phyloP scores from a whole-genome alignment of 805 yeast species.

The Kurtzmaniella fragi region DNA sequence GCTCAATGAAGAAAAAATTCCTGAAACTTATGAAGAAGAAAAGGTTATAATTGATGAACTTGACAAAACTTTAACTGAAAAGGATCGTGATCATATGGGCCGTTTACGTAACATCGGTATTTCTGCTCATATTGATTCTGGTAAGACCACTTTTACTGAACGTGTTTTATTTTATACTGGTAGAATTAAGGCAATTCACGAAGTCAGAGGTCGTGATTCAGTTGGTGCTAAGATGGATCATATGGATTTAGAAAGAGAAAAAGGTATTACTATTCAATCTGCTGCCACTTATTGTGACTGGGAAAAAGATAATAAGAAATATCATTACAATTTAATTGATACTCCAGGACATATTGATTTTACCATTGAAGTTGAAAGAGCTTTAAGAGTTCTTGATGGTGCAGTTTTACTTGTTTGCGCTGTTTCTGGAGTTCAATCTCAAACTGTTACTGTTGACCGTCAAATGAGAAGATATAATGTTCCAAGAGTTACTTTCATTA shows the following conservation, averaged over 20 bases:
- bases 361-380: slow-evolving; percentile 98
- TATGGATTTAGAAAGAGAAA: slow-evolving; percentile 97
- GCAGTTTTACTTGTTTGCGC: slow-evolving; percentile 98
- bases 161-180: slow-evolving; percentile 96
- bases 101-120: slow-evolving; percentile 92
- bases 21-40: slow-evolving; percentile 64
- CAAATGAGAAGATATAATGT: slow-evolving; percentile 98
- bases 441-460: slow-evolving; percentile 97
- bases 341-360: slow-evolving; percentile 99
- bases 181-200: slow-evolving; percentile 93
- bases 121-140: slow-evolving; percentile 97
- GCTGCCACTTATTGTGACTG: slow-evolving; percentile 98
- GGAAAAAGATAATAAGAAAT: slow-evolving; percentile 66
- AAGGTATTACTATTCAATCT: slow-evolving; percentile 97
- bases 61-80: slow-evolving; percentile 41
- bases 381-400: slow-evolving; percentile 96
- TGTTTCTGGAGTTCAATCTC: slow-evolving; percentile 97
- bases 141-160: slow-evolving; percentile 97
- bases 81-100: slow-evolving; percentile 47
- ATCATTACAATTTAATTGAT: slow-evolving; percentile 91
- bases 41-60: slow-evolving; percentile 62
- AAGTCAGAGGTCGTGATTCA: slow-evolving; percentile 92
- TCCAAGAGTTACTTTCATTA: slow-evolving; percentile 92
- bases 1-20: slow-evolving; percentile 13
- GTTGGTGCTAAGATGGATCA: slow-evolving; percentile 99